Evolutionary conservation across 192 early-diverging fungal species (phyloP).

Genomic region (Coemansia sp.): DNA sequence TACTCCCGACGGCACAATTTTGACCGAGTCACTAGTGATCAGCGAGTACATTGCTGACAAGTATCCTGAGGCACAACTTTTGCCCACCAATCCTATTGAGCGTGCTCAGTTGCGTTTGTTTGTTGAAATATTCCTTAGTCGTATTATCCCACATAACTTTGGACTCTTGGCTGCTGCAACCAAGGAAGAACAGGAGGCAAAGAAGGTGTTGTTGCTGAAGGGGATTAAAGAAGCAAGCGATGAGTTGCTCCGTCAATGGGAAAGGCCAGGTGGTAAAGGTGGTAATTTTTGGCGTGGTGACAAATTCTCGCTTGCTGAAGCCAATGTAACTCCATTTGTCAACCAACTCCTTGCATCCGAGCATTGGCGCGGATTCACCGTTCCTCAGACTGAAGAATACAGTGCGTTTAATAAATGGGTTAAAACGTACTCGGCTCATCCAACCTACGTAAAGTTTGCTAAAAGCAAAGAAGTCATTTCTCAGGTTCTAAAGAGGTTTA

Average conservation of each 20-base stretch:
- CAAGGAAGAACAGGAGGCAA: slow-evolving; percentile 17
- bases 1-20: slow-evolving; percentile 50
- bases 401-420: slow-evolving; percentile 4
- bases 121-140: slow-evolving; percentile 18
- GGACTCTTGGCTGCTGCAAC: slow-evolving; percentile 1
- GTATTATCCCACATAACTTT: slow-evolving; percentile 16
- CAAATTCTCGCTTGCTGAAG: slow-evolving; percentile 6
- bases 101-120: slow-evolving; percentile 47
- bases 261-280: slow-evolving; percentile 3
- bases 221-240: slow-evolving; percentile 12
- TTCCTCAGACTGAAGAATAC: slow-evolving; percentile 7
- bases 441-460: neutral
- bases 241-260: slow-evolving; percentile 27
- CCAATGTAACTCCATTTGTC: slow-evolving; percentile 1
- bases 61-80: slow-evolving; percentile 53
- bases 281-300: slow-evolving; percentile 2
- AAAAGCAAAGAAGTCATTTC: neutral
- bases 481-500: neutral
- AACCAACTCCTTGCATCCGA: neutral
- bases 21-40: slow-evolving; percentile 66
- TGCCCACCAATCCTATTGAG: slow-evolving; percentile 14
- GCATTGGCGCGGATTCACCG: neutral
- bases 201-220: slow-evolving; percentile 6
- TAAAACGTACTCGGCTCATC: neutral
- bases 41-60: slow-evolving; percentile 64